Percentiles rank a stretch among this genome's conserved stretches.
These are phyloP conservation scores for Calonectria naviculata DNA, from an alignment of 2,329 filamentous ascomycete genomes.

Conservation along the genomic window DNA sequence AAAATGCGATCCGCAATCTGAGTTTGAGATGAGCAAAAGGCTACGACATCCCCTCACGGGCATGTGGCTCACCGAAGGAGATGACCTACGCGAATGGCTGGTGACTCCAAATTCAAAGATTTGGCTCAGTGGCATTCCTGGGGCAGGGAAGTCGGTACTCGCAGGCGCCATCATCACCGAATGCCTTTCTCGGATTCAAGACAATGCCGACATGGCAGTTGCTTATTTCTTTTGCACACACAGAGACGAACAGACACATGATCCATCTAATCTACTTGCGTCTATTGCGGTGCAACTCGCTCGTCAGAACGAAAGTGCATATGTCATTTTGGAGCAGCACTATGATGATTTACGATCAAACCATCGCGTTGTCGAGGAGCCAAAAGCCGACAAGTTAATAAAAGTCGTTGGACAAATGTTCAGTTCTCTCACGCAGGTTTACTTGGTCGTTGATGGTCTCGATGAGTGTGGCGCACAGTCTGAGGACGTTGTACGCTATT, in stretches of 20 bases:
- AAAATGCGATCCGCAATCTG: not conserved
- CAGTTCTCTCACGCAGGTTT: too few relatives aligned
- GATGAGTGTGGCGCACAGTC: too few relatives aligned
- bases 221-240: conserved; percentile 19
- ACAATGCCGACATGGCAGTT: not conserved
- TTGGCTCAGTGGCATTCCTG: conserved; percentile 21
- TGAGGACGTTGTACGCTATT: too few relatives aligned
- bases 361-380: too few relatives aligned
- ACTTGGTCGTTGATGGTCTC: too few relatives aligned
- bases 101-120: not conserved
- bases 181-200: not conserved
- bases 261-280: not conserved
- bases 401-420: too few relatives aligned
- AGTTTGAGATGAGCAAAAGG: not conserved
- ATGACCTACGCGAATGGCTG: conserved; percentile 4
- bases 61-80: not conserved
- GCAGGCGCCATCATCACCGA: conserved; percentile 5
- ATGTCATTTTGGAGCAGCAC: too few relatives aligned
- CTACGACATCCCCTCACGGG: conserved; percentile 9
- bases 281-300: conserved; percentile 11
- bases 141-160: conserved; percentile 19
- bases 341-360: too few relatives aligned
- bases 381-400: too few relatives aligned
- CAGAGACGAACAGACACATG: not conserved
- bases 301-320: not conserved